Evolutionary conservation across 163 green algal genomes (phyloP).

Genomic region (Chlamydomonas reinhardtii): DNA sequence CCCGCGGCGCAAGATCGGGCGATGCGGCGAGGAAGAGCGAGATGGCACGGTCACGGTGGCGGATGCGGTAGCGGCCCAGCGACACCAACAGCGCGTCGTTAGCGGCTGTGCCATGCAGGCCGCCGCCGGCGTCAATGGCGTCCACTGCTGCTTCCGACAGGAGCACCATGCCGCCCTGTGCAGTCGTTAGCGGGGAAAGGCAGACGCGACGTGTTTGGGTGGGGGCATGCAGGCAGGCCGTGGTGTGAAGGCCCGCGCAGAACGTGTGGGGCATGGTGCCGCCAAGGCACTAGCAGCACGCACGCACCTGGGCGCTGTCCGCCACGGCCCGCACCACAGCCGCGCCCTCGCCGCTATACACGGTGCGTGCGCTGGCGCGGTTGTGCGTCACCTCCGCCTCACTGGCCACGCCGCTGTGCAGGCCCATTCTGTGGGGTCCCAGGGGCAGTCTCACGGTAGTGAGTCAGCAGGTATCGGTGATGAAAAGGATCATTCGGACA

Average conservation of each 20-base stretch:
- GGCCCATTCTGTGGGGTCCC: conserved; percentile 22
- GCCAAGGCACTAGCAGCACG: background rate
- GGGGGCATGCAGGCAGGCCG: background rate
- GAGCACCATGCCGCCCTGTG: conserved; percentile 40
- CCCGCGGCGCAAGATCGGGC: conserved; percentile 13
- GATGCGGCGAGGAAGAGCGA: conserved; percentile 9
- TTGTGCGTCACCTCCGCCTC: conserved; percentile 38
- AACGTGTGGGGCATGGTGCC: background rate
- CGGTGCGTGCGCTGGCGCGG: conserved; percentile 23
- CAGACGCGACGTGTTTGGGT: too few relatives aligned
- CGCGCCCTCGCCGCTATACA: conserved; percentile 37
- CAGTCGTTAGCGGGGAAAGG: background rate
- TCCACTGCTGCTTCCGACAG: background rate
- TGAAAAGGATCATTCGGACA: too few relatives aligned
- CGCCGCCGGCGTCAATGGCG: background rate
- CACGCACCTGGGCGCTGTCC: conserved; percentile 35
- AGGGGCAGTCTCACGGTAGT: too few relatives aligned
- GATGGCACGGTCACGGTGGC: background rate
- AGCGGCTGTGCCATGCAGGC: background rate
- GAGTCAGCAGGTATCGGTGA: too few relatives aligned
- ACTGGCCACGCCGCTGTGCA: conserved; percentile 18
- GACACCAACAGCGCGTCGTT: conserved; percentile 18
- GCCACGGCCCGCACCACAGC: conserved; percentile 9
- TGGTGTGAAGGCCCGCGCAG: background rate
- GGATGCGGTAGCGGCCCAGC: conserved; percentile 27